Evolutionary conservation across 345 rosid genomes (phyloP), one percentile per base, ranked within the genome.

Genomic region (Lumnitzera racemosa): DNA sequence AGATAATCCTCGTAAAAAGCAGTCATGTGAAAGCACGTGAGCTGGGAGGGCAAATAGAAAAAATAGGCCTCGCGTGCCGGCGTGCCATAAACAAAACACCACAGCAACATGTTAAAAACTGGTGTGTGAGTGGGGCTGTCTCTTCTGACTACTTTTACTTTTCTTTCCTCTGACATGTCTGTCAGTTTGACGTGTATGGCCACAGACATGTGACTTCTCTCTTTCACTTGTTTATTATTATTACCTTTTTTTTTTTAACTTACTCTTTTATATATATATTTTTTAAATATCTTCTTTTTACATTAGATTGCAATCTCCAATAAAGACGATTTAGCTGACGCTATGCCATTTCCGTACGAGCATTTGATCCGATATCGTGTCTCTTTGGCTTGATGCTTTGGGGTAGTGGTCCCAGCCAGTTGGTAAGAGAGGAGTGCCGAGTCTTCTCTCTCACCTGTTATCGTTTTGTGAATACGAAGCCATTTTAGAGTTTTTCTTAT

Each of bases 281-380:
- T 9, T 9, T 36, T 9, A 36, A 36, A 36, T 4, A 36, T 20
- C 20, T 20, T 20, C 20, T 20, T 20, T 20, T 20, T 20, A 36
- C 11, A 36, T 1, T 36, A 36, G 43, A 36, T 36, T 36, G 1
- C 7, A 36, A 36, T 36, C 12, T 49, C 0, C 1, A 17, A n/a
- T 24, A 36, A 15, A 6, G 70, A 57, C 72, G 56, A 56, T 20
- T 13, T 43, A 53, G 70, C 25, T 71, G 74, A 74, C 79, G 74
- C 61, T 70, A 61, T n/a, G 8, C 2, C 2, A 15, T 17, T 67
- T 65, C 77, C 74, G 77, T 63, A 70, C 71, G 23, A 53, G 70
- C 56, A 63, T 68, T 47, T 47, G 72, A 67, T 70, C 76, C 74
- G 29, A 66, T 36, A 46, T 53, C 43, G 61, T 60, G 46, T 29